Evolutionary conservation across 192 early-diverging fungal species (phyloP), one percentile per base, ranked within the genome.

Genomic region (Radiomyces spectabilis): DNA sequence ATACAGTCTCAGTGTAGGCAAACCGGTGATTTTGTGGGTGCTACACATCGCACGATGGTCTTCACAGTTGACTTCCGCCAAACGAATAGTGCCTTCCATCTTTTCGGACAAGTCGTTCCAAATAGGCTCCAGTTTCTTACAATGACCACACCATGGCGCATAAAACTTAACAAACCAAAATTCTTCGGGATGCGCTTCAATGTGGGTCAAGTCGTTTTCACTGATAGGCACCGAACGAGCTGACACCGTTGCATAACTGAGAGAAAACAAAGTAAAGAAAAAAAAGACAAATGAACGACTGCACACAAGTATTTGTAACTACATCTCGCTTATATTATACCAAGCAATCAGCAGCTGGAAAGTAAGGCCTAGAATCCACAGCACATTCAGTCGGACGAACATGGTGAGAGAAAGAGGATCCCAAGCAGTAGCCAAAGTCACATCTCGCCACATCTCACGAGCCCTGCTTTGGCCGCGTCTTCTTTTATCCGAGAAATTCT

Each of bases 111-210:
- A 61, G 38, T 85, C 61, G 7, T 78, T 78, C 80, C 89, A 95
- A 16, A 77, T 73, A 0, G 93, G 93, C 5, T 84, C 86, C 61
- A 97, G 78, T 1, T 74, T 68, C 71, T 92, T 78, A 75, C 94
- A 97, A 66, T 94, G 92, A 18, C 75, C 65, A 61, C 91, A 93
- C 89, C 88, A 92, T 7, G 92, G 92, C 16, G 92, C 89, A 67
- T 86, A 89, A 68, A 93, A 93, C 69, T 90, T 78, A 27, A 94
- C 55, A 52, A 94, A 87, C 92, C 92, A 94, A 50, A 47, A 35
- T 1, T 54, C 25, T 13, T 4, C 19, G 2, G 45, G 29, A n/a
- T n/a, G n/a, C n/a, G 19, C 25, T 27, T 47, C 27, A 30, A 47
- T 47, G 19, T 12, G 12, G 7, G 45, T 47, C 25, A 47, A 27